These are phyloP conservation scores for Whalleya microplaca DNA, from an alignment of 2,329 filamentous ascomycete species.

Conservation along the genomic window DNA sequence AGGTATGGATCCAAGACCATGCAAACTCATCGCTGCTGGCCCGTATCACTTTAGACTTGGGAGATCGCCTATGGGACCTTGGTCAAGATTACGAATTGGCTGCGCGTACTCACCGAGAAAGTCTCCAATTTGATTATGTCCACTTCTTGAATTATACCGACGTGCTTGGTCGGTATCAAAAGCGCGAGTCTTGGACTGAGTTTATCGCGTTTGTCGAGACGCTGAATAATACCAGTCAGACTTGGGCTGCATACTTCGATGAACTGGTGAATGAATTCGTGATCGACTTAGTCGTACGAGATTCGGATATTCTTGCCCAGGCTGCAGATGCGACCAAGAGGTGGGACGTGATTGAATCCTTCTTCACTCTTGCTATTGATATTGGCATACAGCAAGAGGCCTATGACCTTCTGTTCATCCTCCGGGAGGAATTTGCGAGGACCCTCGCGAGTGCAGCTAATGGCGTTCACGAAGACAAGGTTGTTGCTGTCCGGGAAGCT, in stretches of 20 bases:
- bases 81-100: constrained; percentile 28
- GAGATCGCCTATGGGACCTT: constrained; percentile 34
- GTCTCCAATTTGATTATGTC: constrained; percentile 34
- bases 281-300: constrained; percentile 18
- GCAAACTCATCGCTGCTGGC: constrained; percentile 35
- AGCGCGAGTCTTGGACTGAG: constrained; percentile 26
- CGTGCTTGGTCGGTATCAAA: constrained; percentile 29
- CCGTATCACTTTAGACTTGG: constrained; percentile 36
- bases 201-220: constrained; percentile 35
- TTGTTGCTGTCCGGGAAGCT: constrained; percentile 28
- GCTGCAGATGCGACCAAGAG: constrained; percentile 31
- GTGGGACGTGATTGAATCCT: constrained; percentile 34
- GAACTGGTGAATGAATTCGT: constrained; percentile 37
- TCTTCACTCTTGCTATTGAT: constrained; percentile 32
- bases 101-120: constrained; percentile 34
- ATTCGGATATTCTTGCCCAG: constrained; percentile 28
- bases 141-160: constrained; percentile 31
- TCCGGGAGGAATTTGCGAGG: constrained; percentile 32
- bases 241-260: constrained; percentile 35
- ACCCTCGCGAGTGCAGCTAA: constrained; percentile 26
- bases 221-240: constrained; percentile 25
- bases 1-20: constrained; percentile 25
- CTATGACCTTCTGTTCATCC: constrained; percentile 34
- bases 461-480: constrained; percentile 22
- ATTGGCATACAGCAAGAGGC: constrained; percentile 28